These are phyloP conservation scores for Suillus bovinus DNA, from an alignment of 768 basidiomycete species.

Conservation along the genomic window DNA sequence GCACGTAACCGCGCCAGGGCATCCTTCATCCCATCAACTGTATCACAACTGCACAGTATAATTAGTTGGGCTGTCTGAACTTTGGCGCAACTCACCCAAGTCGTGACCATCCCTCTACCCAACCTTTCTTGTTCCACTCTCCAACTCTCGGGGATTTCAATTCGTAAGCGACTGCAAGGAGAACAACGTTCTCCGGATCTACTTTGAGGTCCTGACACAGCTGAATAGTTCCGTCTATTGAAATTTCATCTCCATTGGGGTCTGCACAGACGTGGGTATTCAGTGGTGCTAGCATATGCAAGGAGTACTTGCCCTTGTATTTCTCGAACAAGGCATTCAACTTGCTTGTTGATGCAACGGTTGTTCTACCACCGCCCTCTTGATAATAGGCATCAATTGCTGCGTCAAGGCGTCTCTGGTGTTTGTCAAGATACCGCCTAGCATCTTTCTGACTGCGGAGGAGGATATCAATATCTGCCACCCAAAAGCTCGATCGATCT, in stretches of 20 bases:
- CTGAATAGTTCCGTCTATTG: slow-evolving; percentile 77
- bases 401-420: slow-evolving; percentile 62
- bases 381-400: slow-evolving; percentile 75
- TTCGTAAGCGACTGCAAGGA: slow-evolving; percentile 81
- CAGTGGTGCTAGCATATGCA: slow-evolving; percentile 4
- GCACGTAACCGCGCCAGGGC: slow-evolving; percentile 54
- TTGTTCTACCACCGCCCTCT: slow-evolving; percentile 31
- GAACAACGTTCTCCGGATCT: slow-evolving; percentile 78
- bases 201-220: slow-evolving; percentile 71
- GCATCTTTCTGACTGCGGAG: slow-evolving; percentile 50
- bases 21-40: slow-evolving; percentile 58
- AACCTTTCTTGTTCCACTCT: slow-evolving; percentile 67
- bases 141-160: slow-evolving; percentile 75
- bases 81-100: slow-evolving; percentile 53
- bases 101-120: slow-evolving; percentile 80
- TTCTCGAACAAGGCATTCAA: slow-evolving; percentile 59
- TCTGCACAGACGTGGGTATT: slow-evolving; percentile 39
- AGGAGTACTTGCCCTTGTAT: slow-evolving; percentile 56
- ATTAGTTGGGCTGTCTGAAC: slow-evolving; percentile 5
- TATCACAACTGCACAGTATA: slow-evolving; percentile 53
- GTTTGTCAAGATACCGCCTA: slow-evolving; percentile 64
- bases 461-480: not conserved
- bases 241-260: slow-evolving; percentile 60
- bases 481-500: not conserved
- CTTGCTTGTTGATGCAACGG: slow-evolving; percentile 51